phyloP scores from a whole-genome alignment of 495 filamentous ascomycete genomes.

The Aspergillus baeticus region DNA sequence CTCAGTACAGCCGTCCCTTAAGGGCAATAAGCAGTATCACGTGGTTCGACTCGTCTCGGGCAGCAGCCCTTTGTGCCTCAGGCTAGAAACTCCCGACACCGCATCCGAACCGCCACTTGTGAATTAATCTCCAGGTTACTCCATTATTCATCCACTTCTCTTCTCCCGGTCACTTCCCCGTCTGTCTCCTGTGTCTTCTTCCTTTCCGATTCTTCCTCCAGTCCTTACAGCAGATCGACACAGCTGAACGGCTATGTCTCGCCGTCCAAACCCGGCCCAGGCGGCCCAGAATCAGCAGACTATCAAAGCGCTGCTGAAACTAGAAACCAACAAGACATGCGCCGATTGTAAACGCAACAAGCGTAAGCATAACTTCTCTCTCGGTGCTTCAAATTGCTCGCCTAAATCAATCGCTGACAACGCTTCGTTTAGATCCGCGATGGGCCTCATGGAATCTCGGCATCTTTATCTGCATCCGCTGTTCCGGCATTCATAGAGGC shows the following conservation, averaged over 20 bases:
- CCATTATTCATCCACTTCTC: slow-evolving; percentile 15
- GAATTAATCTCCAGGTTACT: slow-evolving; percentile 12
- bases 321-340: slow-evolving; percentile 92
- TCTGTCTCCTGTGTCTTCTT: slow-evolving; percentile 5
- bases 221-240: slow-evolving; percentile 13
- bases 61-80: slow-evolving; percentile 17
- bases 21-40: slow-evolving; percentile 3
- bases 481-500: slow-evolving; percentile 95
- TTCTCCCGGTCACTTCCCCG: background rate
- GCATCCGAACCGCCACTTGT: slow-evolving; percentile 21
- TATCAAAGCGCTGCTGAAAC: slow-evolving; percentile 88
- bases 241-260: slow-evolving; percentile 66
- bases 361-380: slow-evolving; percentile 54
- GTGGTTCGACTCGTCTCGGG: slow-evolving; percentile 15
- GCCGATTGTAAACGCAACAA: slow-evolving; percentile 99
- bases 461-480: slow-evolving; percentile 95
- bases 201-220: slow-evolving; percentile 2
- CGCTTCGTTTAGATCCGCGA: slow-evolving; percentile 69
- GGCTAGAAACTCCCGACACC: slow-evolving; percentile 15
- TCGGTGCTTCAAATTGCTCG: background rate
- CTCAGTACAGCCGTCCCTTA: no score
- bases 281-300: slow-evolving; percentile 86
- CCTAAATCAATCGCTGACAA: slow-evolving; percentile 8
- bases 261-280: slow-evolving; percentile 75
- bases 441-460: slow-evolving; percentile 98